Evolutionary conservation across 768 basidiomycete genomes (phyloP).

Genomic region (Boletus pseudo-olivaceus): DNA sequence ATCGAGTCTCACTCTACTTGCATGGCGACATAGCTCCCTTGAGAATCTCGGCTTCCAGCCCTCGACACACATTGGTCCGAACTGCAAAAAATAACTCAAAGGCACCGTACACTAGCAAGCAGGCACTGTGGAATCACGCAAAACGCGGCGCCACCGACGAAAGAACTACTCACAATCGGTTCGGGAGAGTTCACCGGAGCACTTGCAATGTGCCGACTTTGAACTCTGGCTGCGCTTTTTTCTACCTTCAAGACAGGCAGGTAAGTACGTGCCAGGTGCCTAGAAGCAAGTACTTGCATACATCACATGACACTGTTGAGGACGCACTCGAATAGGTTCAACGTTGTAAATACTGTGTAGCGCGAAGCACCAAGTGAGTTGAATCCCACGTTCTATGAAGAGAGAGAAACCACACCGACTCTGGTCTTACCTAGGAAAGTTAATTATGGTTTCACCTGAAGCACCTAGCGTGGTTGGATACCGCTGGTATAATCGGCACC

Average conservation of each 20-base stretch:
- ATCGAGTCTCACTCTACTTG: not conserved
- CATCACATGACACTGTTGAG: not conserved
- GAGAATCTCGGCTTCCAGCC: not conserved
- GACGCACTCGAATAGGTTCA: not conserved
- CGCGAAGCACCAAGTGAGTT: not conserved
- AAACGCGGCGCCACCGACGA: not conserved
- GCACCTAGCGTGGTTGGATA: not conserved
- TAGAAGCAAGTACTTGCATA: too few relatives aligned
- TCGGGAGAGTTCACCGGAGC: not conserved
- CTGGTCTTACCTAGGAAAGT: not conserved
- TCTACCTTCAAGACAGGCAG: not conserved
- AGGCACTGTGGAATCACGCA: not conserved
- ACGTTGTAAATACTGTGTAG: not conserved
- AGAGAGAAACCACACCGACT: not conserved
- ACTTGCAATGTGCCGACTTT: too few relatives aligned
- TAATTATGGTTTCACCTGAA: not conserved
- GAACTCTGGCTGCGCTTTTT: not conserved
- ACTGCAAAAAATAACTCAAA: not conserved
- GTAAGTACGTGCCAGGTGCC: not conserved
- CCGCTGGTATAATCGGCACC: too few relatives aligned
- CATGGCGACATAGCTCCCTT: not conserved
- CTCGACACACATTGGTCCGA: not conserved
- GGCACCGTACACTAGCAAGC: not conserved
- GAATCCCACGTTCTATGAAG: not conserved
- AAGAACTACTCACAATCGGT: not conserved